phyloP scores from a whole-genome alignment of 148 eudicot species.

The Bassia scoparia region DNA sequence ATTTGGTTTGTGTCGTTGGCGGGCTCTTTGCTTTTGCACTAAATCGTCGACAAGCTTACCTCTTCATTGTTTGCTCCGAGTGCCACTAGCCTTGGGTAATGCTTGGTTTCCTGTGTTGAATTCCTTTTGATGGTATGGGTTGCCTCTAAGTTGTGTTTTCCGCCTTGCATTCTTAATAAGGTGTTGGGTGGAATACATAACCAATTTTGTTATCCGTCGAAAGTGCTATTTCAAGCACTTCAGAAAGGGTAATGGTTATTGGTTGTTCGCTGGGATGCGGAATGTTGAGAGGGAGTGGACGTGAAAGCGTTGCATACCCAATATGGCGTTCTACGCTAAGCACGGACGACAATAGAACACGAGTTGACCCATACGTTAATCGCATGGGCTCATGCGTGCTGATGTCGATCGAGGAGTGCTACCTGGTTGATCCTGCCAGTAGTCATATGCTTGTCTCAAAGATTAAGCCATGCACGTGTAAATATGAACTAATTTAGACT shows the following conservation, averaged over 20 bases:
- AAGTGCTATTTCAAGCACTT: too few relatives aligned
- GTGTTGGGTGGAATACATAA: too few relatives aligned
- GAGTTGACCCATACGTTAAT: too few relatives aligned
- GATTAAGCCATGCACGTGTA: conserved; percentile 21
- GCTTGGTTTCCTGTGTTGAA: background rate
- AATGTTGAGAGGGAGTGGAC: background rate
- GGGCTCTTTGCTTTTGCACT: background rate
- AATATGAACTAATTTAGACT: conserved; percentile 12
- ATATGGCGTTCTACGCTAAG: background rate
- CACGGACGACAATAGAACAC: background rate
- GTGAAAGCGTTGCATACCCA: background rate
- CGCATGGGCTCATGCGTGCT: too few relatives aligned
- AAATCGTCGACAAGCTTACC: background rate
- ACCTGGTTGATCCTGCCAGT: too few relatives aligned
- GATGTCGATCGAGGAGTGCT: too few relatives aligned
- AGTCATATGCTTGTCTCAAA: too few relatives aligned
- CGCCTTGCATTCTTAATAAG: background rate
- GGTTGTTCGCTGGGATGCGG: background rate
- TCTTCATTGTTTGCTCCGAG: background rate
- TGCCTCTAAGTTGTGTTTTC: background rate
- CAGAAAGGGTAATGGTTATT: too few relatives aligned
- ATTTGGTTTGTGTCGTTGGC: background rate
- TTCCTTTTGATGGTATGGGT: background rate
- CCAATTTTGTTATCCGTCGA: too few relatives aligned
- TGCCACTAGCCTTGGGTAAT: background rate